phyloP scores from a whole-genome alignment of 257 asterid genomes.

The Asclepias syriaca region DNA sequence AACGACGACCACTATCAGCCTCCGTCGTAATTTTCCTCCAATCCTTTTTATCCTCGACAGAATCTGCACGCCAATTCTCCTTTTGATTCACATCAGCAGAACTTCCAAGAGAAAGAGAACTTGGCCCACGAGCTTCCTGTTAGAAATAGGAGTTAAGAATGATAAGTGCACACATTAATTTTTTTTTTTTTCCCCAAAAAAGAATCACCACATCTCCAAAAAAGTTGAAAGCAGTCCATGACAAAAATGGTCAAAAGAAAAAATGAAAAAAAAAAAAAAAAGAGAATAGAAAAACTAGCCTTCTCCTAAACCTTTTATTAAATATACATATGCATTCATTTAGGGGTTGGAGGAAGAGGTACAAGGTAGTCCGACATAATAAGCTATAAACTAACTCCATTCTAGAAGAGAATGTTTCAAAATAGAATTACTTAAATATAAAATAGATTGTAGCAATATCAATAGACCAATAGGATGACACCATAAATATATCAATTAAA shows the following conservation, averaged over 20 bases:
- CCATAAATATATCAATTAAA: not conserved
- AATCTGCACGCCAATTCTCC: slow-evolving; percentile 79
- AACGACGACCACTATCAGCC: slow-evolving; percentile 78
- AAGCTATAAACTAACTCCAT: not conserved
- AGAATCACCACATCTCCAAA: not conserved
- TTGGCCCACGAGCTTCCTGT: slow-evolving; percentile 80
- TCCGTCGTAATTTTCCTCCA: slow-evolving; percentile 65
- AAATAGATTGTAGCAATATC: not conserved
- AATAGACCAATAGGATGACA: not conserved
- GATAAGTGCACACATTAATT: not conserved
- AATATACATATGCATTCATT: not conserved
- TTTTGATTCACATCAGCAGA: slow-evolving; percentile 72
- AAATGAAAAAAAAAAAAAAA: not conserved
- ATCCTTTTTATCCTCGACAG: slow-evolving; percentile 74
- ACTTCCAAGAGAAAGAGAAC: slow-evolving; percentile 79
- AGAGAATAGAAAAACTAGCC: too few species aligned
- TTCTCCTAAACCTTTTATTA: not conserved
- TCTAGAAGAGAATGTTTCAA: not conserved
- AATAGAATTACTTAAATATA: not conserved
- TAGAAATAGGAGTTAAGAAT: slow-evolving; percentile 2
- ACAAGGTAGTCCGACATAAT: not conserved
- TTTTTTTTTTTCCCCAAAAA: not conserved
- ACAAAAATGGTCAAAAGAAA: not conserved
- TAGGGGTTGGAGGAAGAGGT: not conserved
- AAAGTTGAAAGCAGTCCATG: not conserved